Conservation (phyloP, 352 stramenopile species). For the Elongisporangium undulatum region DNA sequence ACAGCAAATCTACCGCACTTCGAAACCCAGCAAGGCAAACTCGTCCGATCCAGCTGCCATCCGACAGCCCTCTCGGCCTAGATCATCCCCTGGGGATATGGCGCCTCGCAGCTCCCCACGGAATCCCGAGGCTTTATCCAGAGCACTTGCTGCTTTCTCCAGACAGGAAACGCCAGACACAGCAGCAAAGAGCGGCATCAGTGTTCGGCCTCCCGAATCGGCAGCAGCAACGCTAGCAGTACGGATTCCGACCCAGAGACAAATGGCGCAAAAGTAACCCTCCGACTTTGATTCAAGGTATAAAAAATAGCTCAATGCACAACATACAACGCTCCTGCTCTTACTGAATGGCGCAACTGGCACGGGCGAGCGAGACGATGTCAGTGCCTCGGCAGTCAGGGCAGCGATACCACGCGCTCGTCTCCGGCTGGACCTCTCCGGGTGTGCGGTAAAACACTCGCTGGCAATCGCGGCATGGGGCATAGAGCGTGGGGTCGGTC, state of each 20-base stretch:
- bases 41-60: background rate
- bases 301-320: background rate
- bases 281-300: background rate
- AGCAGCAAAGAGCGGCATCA: background rate
- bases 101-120: background rate
- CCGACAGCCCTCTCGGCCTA: background rate
- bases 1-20: background rate
- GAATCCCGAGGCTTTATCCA: background rate
- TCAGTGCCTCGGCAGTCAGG: constrained; percentile 45
- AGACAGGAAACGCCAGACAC: background rate
- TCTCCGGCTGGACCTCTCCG: constrained; percentile 44
- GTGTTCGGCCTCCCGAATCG: background rate
- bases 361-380: constrained; percentile 41
- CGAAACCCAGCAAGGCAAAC: background rate
- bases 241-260: background rate
- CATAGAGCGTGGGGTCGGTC: constrained; percentile 34
- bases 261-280: background rate
- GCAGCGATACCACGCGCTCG: constrained; percentile 68
- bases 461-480: constrained; percentile 51
- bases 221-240: background rate
- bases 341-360: constrained; percentile 57
- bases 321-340: background rate
- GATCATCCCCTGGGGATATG: background rate
- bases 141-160: background rate
- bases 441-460: constrained; percentile 63